phyloP scores from a whole-genome alignment of 2,329 filamentous ascomycete species.

The Hymenoscyphus scutula region DNA sequence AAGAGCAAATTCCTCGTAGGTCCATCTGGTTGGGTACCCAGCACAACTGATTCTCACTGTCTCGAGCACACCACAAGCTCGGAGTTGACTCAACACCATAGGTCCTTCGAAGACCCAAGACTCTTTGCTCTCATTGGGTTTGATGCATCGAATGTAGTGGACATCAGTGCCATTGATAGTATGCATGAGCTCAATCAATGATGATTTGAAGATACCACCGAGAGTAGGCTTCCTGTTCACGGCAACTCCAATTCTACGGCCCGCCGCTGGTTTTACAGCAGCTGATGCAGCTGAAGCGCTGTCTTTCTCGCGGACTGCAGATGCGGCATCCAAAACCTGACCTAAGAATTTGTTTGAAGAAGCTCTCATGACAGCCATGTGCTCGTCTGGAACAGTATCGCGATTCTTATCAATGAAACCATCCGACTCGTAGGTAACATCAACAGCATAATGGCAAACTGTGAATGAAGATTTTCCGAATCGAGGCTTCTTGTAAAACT shows the following conservation, averaged over 20 bases:
- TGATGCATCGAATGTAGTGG: constrained; percentile 98
- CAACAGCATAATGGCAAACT: constrained; percentile 95
- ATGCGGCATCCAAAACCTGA: constrained; percentile 80
- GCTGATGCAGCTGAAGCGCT: constrained; percentile 59
- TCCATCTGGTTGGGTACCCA: constrained; percentile 97
- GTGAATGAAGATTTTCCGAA: constrained; percentile 98
- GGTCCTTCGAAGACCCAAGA: constrained; percentile 98
- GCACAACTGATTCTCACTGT: constrained; percentile 97
- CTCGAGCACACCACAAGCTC: constrained; percentile 97
- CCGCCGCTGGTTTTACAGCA: constrained; percentile 76
- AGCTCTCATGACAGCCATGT: constrained; percentile 85
- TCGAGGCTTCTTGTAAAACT: constrained; percentile 97
- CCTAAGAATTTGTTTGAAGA: constrained; percentile 83
- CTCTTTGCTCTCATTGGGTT: constrained; percentile 95
- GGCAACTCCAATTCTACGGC: constrained; percentile 84
- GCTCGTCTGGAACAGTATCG: constrained; percentile 97
- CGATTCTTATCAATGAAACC: constrained; percentile 99
- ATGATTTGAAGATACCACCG: constrained; percentile 98
- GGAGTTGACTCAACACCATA: constrained; percentile 95
- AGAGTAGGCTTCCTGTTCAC: constrained; percentile 95
- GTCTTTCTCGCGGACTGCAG: constrained; percentile 88
- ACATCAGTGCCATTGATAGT: constrained; percentile 98
- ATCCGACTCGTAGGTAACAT: constrained; percentile 98
- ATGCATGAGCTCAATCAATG: constrained; percentile 94
- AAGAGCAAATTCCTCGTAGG: constrained; percentile 95